Evolutionary conservation across 1,139 yeast species (phyloP).

Genomic region (Hansenula sp.): DNA sequence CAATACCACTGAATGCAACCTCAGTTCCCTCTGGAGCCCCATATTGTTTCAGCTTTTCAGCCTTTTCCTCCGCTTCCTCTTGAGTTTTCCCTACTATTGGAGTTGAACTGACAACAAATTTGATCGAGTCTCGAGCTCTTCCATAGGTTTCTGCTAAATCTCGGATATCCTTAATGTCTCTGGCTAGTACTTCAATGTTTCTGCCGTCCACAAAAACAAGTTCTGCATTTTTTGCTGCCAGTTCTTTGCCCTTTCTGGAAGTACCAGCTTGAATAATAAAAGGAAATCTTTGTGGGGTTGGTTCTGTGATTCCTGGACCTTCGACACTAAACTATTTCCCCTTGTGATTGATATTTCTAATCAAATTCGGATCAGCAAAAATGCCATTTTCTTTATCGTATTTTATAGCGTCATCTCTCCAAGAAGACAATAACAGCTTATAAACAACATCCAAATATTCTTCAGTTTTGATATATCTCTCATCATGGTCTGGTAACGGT

Average conservation of each 20-base stretch:
- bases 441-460: constrained; percentile 37
- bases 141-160: background rate
- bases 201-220: constrained; percentile 32
- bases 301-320: constrained; percentile 36
- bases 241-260: constrained; percentile 35
- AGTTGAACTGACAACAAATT: constrained; percentile 22
- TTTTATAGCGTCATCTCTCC: constrained; percentile 40
- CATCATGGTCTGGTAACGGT: constrained; percentile 34
- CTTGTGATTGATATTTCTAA: constrained; percentile 33
- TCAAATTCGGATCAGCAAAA: constrained; percentile 32
- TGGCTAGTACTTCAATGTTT: constrained; percentile 25
- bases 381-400: constrained; percentile 28
- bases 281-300: constrained; percentile 39
- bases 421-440: constrained; percentile 34
- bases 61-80: constrained; percentile 25
- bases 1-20: constrained; percentile 7
- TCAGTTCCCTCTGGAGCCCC: constrained; percentile 36
- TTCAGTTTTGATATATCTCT: constrained; percentile 33
- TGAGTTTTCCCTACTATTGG: constrained; percentile 26
- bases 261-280: constrained; percentile 42
- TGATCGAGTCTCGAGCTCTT: constrained; percentile 24
- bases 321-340: constrained; percentile 38
- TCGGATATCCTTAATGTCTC: constrained; percentile 7
- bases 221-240: constrained; percentile 42
- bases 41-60: constrained; percentile 24